Conservation (phyloP, 495 filamentous ascomycete genomes). For the Penicillium cosmopolitanum region DNA sequence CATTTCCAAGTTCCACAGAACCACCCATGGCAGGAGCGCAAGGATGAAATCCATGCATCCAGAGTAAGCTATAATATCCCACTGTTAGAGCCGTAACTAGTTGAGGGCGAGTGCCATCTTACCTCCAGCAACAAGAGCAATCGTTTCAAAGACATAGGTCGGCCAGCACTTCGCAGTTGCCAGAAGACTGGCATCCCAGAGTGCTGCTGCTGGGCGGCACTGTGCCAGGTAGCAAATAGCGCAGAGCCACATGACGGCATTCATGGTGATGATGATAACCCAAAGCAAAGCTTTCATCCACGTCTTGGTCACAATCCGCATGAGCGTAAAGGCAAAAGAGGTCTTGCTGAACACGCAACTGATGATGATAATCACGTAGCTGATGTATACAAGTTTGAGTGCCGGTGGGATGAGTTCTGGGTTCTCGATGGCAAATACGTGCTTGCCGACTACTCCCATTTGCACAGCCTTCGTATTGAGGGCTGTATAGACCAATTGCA, state of each 20-base stretch:
- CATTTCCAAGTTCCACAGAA: constrained; percentile 30
- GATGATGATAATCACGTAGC: constrained; percentile 20
- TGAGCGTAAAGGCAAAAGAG: constrained; percentile 26
- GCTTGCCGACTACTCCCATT: constrained; percentile 13
- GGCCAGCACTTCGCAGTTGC: constrained; percentile 26
- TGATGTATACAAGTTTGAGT: constrained; percentile 22
- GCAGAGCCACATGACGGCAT: constrained; percentile 23
- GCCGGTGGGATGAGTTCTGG: constrained; percentile 12
- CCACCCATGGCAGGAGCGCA: constrained; percentile 24
- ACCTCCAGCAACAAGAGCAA: constrained; percentile 27
- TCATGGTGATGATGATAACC: constrained; percentile 30
- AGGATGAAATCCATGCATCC: constrained; percentile 28
- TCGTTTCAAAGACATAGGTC: constrained; percentile 18
- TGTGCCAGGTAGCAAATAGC: constrained; percentile 26
- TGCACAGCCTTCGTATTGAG: constrained; percentile 13
- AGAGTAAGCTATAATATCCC: constrained; percentile 20
- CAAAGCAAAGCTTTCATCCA: constrained; percentile 27
- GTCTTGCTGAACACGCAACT: constrained; percentile 28
- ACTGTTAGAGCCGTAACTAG: neutral
- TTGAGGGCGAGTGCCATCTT: neutral
- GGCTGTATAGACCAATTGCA: constrained; percentile 13
- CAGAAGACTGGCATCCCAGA: constrained; percentile 21
- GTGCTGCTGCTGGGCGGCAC: constrained; percentile 20
- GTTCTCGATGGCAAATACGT: constrained; percentile 10
- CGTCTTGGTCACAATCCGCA: constrained; percentile 23